phyloP scores from a whole-genome alignment of 2,329 filamentous ascomycete species.

The Calonectria leucothoes region DNA sequence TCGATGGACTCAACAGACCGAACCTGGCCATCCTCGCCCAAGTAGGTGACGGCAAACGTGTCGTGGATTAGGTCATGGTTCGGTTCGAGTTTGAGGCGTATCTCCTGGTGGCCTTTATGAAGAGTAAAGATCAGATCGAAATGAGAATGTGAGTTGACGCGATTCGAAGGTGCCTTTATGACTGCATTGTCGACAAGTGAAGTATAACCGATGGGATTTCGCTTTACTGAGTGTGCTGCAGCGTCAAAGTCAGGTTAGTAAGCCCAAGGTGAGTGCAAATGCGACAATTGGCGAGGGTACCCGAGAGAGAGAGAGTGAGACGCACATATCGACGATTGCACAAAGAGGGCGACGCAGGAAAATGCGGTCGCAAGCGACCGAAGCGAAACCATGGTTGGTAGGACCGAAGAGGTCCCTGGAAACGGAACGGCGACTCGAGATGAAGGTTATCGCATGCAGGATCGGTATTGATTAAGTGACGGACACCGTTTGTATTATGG shows the following conservation, averaged over 20 bases:
- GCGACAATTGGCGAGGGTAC: background rate
- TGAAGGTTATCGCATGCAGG: slow-evolving; percentile 29
- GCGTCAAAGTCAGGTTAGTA: slow-evolving; percentile 38
- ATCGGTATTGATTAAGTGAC: background rate
- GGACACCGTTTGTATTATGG: background rate
- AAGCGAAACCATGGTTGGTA: slow-evolving; percentile 47
- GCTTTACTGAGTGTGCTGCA: slow-evolving; percentile 75
- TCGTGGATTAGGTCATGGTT: slow-evolving; percentile 90
- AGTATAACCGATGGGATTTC: slow-evolving; percentile 82
- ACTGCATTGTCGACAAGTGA: slow-evolving; percentile 78
- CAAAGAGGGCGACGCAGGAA: slow-evolving; percentile 44
- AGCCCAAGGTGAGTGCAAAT: background rate
- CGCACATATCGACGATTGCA: slow-evolving; percentile 48
- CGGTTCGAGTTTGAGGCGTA: slow-evolving; percentile 86
- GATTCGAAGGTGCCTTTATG: slow-evolving; percentile 82
- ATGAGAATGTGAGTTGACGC: slow-evolving; percentile 81
- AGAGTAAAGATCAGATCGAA: slow-evolving; percentile 90
- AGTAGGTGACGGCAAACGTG: slow-evolving; percentile 78
- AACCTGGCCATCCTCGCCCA: slow-evolving; percentile 78
- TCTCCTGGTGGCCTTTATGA: slow-evolving; percentile 72
- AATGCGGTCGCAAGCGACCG: slow-evolving; percentile 46
- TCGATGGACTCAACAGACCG: slow-evolving; percentile 75
- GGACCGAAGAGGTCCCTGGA: slow-evolving; percentile 33
- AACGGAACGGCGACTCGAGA: slow-evolving; percentile 27
- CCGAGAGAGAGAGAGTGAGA: background rate